A percentile compares a stretch with the other conserved stretches of the same genome.
Evolutionary conservation across 768 basidiomycete species (phyloP).

Genomic region (Lyophyllum atratum): DNA sequence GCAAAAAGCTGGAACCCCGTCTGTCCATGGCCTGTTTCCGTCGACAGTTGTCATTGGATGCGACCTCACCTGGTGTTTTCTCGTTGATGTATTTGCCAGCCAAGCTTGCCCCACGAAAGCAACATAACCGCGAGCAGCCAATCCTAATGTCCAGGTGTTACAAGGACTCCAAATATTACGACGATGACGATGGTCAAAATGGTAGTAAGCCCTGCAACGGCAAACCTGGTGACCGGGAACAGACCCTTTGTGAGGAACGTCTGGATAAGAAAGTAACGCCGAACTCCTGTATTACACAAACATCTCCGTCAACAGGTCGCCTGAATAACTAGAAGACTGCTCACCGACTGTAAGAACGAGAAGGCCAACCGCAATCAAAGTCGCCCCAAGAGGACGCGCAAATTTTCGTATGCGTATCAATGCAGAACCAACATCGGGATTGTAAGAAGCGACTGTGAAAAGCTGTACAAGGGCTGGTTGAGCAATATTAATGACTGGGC

Average conservation of each 20-base stretch:
- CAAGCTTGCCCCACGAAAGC: neutral
- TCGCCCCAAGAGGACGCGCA: conserved; percentile 56
- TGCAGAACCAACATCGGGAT: conserved; percentile 8
- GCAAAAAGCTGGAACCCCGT: too few relatives aligned
- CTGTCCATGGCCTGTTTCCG: too few relatives aligned
- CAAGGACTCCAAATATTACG: conserved; percentile 21
- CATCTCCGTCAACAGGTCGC: neutral
- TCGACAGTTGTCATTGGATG: too few relatives aligned
- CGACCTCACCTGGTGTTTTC: too few relatives aligned
- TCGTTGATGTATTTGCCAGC: too few relatives aligned
- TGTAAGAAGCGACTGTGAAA: conserved; percentile 38
- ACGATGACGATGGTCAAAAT: conserved; percentile 12
- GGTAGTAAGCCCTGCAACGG: conserved; percentile 38
- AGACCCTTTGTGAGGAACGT: conserved; percentile 46
- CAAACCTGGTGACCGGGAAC: conserved; percentile 56
- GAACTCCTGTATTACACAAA: conserved; percentile 35
- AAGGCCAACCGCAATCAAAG: conserved; percentile 46
- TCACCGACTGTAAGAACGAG: conserved; percentile 49
- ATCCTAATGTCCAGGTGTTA: conserved; percentile 4
- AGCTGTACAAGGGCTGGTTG: conserved; percentile 55
- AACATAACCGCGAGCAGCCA: neutral
- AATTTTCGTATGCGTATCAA: conserved; percentile 28
- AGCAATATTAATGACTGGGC: neutral
- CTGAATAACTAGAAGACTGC: conserved; percentile 10
- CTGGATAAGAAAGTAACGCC: conserved; percentile 58